Evolutionary conservation across 2,329 filamentous ascomycete species (phyloP).

Genomic region (Zarea fungicola): DNA sequence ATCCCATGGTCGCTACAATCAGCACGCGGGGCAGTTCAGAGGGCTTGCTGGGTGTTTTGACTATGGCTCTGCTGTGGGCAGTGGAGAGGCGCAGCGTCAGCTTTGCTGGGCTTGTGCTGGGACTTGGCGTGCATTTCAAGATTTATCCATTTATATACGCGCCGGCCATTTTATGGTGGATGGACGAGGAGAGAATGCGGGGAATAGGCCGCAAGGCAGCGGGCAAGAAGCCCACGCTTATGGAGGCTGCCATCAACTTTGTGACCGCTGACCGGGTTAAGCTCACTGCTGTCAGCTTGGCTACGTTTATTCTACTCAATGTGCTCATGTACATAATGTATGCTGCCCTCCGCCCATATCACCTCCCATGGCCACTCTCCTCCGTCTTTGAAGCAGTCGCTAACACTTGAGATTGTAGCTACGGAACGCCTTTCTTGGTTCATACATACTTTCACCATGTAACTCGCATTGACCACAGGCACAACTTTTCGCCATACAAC

Average conservation of each 20-base stretch:
- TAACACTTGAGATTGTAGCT: constrained; percentile 41
- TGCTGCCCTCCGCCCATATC: too few species aligned
- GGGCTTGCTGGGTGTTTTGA: constrained; percentile 79
- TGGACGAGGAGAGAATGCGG: constrained; percentile 51
- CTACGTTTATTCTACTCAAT: constrained; percentile 71
- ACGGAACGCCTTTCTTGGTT: constrained; percentile 74
- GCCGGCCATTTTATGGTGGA: constrained; percentile 73
- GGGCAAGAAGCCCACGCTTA: constrained; percentile 13
- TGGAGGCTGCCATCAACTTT: constrained; percentile 35
- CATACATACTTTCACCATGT: constrained; percentile 94
- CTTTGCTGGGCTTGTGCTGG: constrained; percentile 70
- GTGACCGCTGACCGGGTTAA: constrained; percentile 49
- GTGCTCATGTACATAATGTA: constrained; percentile 70
- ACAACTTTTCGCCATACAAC: constrained; percentile 98
- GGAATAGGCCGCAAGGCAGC: background rate
- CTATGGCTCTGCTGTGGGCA: constrained; percentile 79
- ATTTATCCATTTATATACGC: constrained; percentile 98
- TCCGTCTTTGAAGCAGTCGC: background rate
- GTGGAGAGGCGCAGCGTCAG: constrained; percentile 57
- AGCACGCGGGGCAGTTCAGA: constrained; percentile 93
- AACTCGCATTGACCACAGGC: constrained; percentile 87
- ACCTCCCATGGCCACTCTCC: too few species aligned
- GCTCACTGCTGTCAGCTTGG: constrained; percentile 59
- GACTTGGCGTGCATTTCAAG: constrained; percentile 90
- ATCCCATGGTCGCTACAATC: constrained; percentile 97